phyloP scores from a whole-genome alignment of 495 filamentous ascomycete genomes.

The Aspergillus affinis region DNA sequence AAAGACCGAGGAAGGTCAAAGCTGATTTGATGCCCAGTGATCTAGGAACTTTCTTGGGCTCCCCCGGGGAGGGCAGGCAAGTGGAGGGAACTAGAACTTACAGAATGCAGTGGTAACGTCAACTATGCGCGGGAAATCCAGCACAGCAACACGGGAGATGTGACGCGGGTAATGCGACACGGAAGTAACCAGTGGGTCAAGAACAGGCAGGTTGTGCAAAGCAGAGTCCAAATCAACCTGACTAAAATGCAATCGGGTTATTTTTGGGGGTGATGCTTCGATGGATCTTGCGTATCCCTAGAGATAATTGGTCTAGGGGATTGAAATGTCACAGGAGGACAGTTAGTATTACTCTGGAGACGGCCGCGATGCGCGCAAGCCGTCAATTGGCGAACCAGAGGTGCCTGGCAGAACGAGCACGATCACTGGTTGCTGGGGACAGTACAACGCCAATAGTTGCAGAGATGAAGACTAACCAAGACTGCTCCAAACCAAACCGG shows the following conservation, averaged over 20 bases:
- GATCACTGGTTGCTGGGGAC: constrained; percentile 25
- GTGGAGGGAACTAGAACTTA: constrained; percentile 21
- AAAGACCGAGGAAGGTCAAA: constrained; percentile 7
- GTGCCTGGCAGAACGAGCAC: constrained; percentile 28
- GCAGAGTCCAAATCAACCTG: constrained; percentile 13
- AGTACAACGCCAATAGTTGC: constrained; percentile 20
- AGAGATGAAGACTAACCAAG: constrained; percentile 3
- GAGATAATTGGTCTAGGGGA: constrained; percentile 21
- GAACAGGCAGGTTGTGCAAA: constrained; percentile 38
- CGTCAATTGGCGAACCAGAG: constrained; percentile 49
- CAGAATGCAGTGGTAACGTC: constrained; percentile 26
- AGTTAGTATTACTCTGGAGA: constrained; percentile 26
- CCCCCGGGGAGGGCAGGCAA: constrained; percentile 3
- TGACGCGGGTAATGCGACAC: constrained; percentile 35
- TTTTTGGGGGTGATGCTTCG: constrained; percentile 22
- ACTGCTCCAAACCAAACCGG: constrained; percentile 13
- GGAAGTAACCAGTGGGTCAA: constrained; percentile 38
- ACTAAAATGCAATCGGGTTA: constrained; percentile 22
- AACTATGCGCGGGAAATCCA: constrained; percentile 24
- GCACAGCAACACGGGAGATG: constrained; percentile 25
- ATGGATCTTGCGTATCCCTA: constrained; percentile 19
- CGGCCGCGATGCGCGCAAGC: constrained; percentile 33
- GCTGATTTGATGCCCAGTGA: constrained; percentile 25
- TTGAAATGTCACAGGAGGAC: constrained; percentile 14
- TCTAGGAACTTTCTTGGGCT: constrained; percentile 20